A percentile compares a stretch with the other conserved stretches of the same genome.
These are phyloP conservation scores for Dipodascopsis uninucleata DNA, from an alignment of 805 yeast species.

Conservation along the genomic window DNA sequence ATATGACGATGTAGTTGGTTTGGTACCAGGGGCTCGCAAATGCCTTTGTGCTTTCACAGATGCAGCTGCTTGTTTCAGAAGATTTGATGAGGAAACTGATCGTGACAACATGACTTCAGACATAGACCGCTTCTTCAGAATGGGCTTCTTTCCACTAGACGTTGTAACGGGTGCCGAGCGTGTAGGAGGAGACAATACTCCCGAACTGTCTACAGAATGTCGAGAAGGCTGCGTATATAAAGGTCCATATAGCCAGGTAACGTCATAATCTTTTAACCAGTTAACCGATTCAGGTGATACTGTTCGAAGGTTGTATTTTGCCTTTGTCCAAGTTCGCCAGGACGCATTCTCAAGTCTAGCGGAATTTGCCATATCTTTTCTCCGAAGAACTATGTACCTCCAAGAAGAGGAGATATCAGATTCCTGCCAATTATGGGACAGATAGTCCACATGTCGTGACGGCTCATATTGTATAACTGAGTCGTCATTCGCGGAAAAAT, in stretches of 20 bases:
- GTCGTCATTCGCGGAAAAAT: slow-evolving; percentile 57
- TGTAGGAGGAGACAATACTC: slow-evolving; percentile 16
- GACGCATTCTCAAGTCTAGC: slow-evolving; percentile 79
- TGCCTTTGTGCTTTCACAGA: slow-evolving; percentile 23
- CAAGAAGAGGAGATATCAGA: slow-evolving; percentile 89
- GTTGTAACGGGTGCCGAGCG: slow-evolving; percentile 9
- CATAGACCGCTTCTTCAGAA: slow-evolving; percentile 79
- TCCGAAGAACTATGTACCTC: slow-evolving; percentile 81
- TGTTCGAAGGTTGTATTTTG: slow-evolving; percentile 61
- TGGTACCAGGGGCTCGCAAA: slow-evolving; percentile 25
- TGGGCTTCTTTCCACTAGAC: slow-evolving; percentile 63
- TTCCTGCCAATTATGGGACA: slow-evolving; percentile 95
- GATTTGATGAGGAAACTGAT: slow-evolving; percentile 24
- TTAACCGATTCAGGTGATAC: slow-evolving; percentile 87
- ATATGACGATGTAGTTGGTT: slow-evolving; percentile 20
- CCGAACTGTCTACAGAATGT: slow-evolving; percentile 6
- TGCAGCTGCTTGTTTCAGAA: slow-evolving; percentile 27
- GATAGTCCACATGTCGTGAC: slow-evolving; percentile 85
- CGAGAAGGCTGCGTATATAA: slow-evolving; percentile 33
- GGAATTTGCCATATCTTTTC: slow-evolving; percentile 79
- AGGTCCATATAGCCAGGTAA: slow-evolving; percentile 98
- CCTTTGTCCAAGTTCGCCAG: slow-evolving; percentile 95
- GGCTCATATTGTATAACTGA: slow-evolving; percentile 77
- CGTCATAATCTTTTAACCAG: slow-evolving; percentile 93
- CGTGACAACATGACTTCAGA: slow-evolving; percentile 66